These are phyloP conservation scores for Quambalaria eucalypti DNA, from an alignment of 1,284 basidiomycete genomes.

Conservation along the genomic window DNA sequence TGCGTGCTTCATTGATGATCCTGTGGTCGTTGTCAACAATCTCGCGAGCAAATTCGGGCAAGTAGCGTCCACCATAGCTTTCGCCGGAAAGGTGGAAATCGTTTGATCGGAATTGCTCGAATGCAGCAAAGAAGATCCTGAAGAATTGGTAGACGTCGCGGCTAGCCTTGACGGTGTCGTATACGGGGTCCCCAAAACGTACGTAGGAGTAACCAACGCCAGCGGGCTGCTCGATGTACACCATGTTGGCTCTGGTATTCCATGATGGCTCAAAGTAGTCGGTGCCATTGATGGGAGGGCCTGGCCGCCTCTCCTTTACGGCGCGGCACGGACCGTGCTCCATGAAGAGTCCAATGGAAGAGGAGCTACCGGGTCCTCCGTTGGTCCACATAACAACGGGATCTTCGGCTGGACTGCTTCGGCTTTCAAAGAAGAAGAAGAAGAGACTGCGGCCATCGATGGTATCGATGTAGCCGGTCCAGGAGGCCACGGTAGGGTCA, in stretches of 20 bases:
- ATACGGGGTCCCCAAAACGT: constrained; percentile 55
- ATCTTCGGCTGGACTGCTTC: constrained; percentile 59
- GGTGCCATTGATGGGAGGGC: constrained; percentile 52
- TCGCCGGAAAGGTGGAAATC: constrained; percentile 38
- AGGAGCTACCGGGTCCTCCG: constrained; percentile 46
- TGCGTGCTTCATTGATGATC: constrained; percentile 48
- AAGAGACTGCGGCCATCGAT: constrained; percentile 62
- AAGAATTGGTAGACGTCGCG: constrained; percentile 47
- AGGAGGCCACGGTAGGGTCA: constrained; percentile 36
- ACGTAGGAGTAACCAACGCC: constrained; percentile 66
- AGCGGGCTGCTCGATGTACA: constrained; percentile 64
- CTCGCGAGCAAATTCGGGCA: constrained; percentile 70
- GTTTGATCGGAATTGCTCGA: constrained; percentile 36
- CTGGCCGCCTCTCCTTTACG: constrained; percentile 9
- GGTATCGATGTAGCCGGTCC: constrained; percentile 54
- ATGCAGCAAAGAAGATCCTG: constrained; percentile 47
- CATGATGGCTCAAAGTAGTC: constrained; percentile 59
- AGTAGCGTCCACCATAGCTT: constrained; percentile 59
- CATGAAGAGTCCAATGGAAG: constrained; percentile 56
- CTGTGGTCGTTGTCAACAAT: constrained; percentile 66
- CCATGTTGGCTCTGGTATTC: constrained; percentile 61
- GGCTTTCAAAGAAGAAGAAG: constrained; percentile 77
- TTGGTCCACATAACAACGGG: constrained; percentile 51
- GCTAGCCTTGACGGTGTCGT: constrained; percentile 44
- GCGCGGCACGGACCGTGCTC: constrained; percentile 55